phyloP scores from a whole-genome alignment of 1,139 yeast genomes.

The Geotrichum carabidarum region DNA sequence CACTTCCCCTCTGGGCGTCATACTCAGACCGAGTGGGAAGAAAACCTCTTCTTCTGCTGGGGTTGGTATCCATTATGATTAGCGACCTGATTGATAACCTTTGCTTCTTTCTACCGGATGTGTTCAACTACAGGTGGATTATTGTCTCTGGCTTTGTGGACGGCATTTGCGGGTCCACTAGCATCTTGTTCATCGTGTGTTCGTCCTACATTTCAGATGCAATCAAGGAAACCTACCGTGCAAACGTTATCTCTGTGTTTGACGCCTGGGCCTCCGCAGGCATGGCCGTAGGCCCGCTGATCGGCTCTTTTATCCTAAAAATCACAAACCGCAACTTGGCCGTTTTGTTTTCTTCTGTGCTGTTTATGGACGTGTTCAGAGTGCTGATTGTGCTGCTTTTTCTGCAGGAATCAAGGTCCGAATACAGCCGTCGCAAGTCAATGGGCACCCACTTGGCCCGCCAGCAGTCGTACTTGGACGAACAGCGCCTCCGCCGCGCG shows the following conservation, averaged over 20 bases:
- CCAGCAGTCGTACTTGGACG: slow-evolving; percentile 4
- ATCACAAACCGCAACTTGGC: slow-evolving; percentile 28
- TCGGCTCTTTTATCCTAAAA: slow-evolving; percentile 45
- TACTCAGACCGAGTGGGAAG: slow-evolving; percentile 64
- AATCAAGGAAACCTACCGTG: slow-evolving; percentile 52
- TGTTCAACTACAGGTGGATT: slow-evolving; percentile 38
- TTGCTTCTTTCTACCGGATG: slow-evolving; percentile 30
- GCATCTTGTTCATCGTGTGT: slow-evolving; percentile 48
- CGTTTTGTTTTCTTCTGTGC: slow-evolving; percentile 30
- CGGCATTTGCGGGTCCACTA: slow-evolving; percentile 51
- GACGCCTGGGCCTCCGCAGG: slow-evolving; percentile 59
- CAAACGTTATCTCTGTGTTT: slow-evolving; percentile 51
- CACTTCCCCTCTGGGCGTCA: slow-evolving; percentile 46
- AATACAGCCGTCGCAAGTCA: slow-evolving; percentile 45
- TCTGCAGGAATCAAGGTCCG: slow-evolving; percentile 57
- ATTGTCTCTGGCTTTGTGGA: slow-evolving; percentile 41
- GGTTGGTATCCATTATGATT: slow-evolving; percentile 28
- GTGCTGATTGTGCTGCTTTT: slow-evolving; percentile 39
- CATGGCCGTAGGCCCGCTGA: slow-evolving; percentile 59
- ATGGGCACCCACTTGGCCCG: slow-evolving; percentile 14
- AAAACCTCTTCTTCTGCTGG: slow-evolving; percentile 42
- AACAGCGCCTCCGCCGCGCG: slow-evolving; percentile 5
- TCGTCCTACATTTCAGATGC: slow-evolving; percentile 64
- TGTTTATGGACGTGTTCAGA: slow-evolving; percentile 27
- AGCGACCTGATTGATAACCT: slow-evolving; percentile 29